Evolutionary conservation across 2,329 filamentous ascomycete genomes (phyloP).

Genomic region (Cercospora sp.): DNA sequence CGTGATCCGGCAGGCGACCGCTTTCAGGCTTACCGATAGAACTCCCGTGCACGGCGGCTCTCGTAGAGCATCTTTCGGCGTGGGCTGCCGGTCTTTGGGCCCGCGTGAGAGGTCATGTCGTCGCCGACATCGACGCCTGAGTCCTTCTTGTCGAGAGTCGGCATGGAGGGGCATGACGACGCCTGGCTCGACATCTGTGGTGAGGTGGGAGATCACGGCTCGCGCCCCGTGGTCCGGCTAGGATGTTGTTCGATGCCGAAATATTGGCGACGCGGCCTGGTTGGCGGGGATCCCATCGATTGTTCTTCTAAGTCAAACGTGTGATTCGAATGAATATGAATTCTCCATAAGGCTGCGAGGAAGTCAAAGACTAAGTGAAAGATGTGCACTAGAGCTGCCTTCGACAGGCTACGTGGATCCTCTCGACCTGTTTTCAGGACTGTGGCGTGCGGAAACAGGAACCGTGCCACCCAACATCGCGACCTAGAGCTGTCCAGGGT

Average conservation of each 20-base stretch:
- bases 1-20: background rate
- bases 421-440: background rate
- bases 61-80: constrained; percentile 29
- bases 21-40: constrained; percentile 30
- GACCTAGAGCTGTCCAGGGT: background rate
- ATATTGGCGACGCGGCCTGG: constrained; percentile 5
- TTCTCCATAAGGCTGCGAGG: background rate
- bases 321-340: background rate
- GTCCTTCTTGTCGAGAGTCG: constrained; percentile 12
- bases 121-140: constrained; percentile 17
- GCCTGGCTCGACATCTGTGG: constrained; percentile 6
- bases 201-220: constrained; percentile 10
- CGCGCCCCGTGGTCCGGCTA: constrained; percentile 4
- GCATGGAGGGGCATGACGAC: constrained; percentile 13
- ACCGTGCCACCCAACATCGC: background rate
- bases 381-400: background rate
- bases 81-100: constrained; percentile 14
- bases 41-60: constrained; percentile 35
- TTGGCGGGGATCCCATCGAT: constrained; percentile 8
- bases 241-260: constrained; percentile 10
- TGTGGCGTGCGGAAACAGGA: constrained; percentile 1
- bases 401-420: constrained; percentile 1
- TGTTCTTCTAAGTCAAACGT: background rate
- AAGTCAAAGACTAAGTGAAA: background rate
- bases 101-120: constrained; percentile 15